Base-by-base conservation (phyloP, 352 stramenopile species). In the Elongisporangium anandrum region DNA sequence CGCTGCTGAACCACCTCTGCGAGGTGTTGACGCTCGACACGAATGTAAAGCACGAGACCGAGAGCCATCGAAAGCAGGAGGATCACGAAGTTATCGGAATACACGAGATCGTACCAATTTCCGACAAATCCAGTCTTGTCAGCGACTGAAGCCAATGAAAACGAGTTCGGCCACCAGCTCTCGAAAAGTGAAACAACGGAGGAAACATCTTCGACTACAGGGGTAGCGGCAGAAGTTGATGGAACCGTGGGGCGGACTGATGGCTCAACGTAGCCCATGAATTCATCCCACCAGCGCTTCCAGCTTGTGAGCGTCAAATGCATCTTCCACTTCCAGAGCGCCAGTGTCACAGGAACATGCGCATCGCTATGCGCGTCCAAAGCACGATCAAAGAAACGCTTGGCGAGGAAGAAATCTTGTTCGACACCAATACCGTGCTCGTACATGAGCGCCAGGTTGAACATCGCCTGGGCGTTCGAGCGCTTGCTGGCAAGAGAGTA, bases 371-470 rank as follows among this genome's bases (percentile, higher is more conserved):
- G 84, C 4, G 79, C 68, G 16, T 88, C 71, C 16, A 72, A 72
- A 7, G 89, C 77, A 59, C 87, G 79, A 68, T 97, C 89, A 56
- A 94, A 97, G 72, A 95, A 96, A 17, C 88, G 76, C 70, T 98
- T 97, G 13, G 92, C 91, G n/a, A 97, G 56, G 54, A 91, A 79
- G 59, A 97, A 94, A 66, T 97, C 91, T 61, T 95, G 79, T 7
- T 90, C 70, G 47, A 92, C 69, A 12, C 90, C 87, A 20, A 92
- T 73, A 22, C 82, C 85, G 65, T 94, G 81, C 61, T 94, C 82
- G 64, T 94, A 94, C 85, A 94, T 92, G 54, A 85, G 71, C 50
- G 85, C 85, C 26, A 98, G 81, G 57, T 97, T 97, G 69, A 97
- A 98, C 72, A 95, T 86, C 17, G 92, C 92, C 67, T 97, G 89